These are phyloP conservation scores for Chytridiales sp. DNA, from an alignment of 371 early-diverging fungal genomes.

Conservation along the genomic window DNA sequence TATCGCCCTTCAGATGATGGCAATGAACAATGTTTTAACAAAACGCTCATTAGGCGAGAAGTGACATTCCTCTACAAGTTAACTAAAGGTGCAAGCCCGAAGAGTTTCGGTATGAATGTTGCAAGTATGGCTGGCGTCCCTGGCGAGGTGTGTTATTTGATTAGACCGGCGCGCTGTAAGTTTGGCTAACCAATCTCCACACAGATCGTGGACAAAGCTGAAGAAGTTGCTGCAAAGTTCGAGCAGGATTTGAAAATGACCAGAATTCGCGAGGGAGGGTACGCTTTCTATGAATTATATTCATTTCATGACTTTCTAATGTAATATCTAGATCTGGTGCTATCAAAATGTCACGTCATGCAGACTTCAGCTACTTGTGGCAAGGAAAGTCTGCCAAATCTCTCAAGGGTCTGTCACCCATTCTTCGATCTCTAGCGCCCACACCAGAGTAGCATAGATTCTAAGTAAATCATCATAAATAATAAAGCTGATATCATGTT, in stretches of 20 bases:
- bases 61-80: slow-evolving; percentile 98
- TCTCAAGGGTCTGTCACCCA: no score
- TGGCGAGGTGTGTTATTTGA: slow-evolving; percentile 39
- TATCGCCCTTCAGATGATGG: background rate
- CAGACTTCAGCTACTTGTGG: slow-evolving; percentile 27
- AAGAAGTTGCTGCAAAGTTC: slow-evolving; percentile 67
- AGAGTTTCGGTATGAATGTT: slow-evolving; percentile 67
- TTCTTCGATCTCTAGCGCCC: no score
- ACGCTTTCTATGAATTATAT: background rate
- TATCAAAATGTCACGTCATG: slow-evolving; percentile 29
- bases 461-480: no score
- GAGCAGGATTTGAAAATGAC: slow-evolving; percentile 48
- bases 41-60: slow-evolving; percentile 49
- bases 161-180: slow-evolving; percentile 14
- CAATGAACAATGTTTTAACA: background rate
- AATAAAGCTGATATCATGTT: no score
- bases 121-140: slow-evolving; percentile 97
- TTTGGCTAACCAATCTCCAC: background rate
- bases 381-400: slow-evolving; percentile 1
- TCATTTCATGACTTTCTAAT: background rate
- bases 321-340: background rate
- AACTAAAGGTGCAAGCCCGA: slow-evolving; percentile 53
- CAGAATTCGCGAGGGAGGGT: slow-evolving; percentile 5
- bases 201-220: slow-evolving; percentile 57
- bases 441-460: no score